Evolutionary conservation across 2,329 filamentous ascomycete genomes (phyloP).

Genomic region (Scytalidium sp.): DNA sequence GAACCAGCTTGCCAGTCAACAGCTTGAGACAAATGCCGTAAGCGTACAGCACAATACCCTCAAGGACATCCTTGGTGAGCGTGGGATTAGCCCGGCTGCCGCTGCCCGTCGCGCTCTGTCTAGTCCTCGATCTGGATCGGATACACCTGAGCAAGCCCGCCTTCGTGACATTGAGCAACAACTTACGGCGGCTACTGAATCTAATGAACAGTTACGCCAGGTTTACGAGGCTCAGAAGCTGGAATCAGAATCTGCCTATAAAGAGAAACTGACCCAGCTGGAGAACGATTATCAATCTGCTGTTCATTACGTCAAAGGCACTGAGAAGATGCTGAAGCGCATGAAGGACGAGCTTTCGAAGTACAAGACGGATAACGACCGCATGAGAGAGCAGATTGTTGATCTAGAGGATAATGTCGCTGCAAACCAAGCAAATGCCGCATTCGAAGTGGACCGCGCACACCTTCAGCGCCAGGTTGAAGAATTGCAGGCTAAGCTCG

Average conservation of each 20-base stretch:
- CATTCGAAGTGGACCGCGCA: constrained; percentile 74
- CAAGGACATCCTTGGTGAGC: constrained; percentile 87
- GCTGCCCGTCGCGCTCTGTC: constrained; percentile 69
- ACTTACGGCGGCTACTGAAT: constrained; percentile 70
- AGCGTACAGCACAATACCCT: constrained; percentile 89
- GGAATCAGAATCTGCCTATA: constrained; percentile 84
- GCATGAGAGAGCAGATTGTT: constrained; percentile 79
- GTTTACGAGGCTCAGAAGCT: constrained; percentile 76
- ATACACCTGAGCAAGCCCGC: constrained; percentile 74
- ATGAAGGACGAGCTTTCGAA: constrained; percentile 96
- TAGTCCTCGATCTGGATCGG: constrained; percentile 71
- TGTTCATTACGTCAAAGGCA: constrained; percentile 96
- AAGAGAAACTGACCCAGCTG: constrained; percentile 88
- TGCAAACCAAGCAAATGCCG: constrained; percentile 44
- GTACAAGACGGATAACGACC: constrained; percentile 82
- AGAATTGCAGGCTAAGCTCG: constrained; percentile 66
- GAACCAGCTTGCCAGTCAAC: constrained; percentile 77
- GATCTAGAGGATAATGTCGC: constrained; percentile 55
- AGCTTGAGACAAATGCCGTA: constrained; percentile 91
- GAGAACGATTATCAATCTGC: constrained; percentile 98
- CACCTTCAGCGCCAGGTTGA: constrained; percentile 67
- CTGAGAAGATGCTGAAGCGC: constrained; percentile 98
- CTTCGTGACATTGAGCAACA: constrained; percentile 86
- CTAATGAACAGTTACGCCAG: constrained; percentile 82
- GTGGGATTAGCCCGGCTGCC: constrained; percentile 77